Evolutionary conservation across 352 stramenopile genomes (phyloP), one percentile per base, ranked within the genome.

Genomic region (Phytophthora pinifolia): DNA sequence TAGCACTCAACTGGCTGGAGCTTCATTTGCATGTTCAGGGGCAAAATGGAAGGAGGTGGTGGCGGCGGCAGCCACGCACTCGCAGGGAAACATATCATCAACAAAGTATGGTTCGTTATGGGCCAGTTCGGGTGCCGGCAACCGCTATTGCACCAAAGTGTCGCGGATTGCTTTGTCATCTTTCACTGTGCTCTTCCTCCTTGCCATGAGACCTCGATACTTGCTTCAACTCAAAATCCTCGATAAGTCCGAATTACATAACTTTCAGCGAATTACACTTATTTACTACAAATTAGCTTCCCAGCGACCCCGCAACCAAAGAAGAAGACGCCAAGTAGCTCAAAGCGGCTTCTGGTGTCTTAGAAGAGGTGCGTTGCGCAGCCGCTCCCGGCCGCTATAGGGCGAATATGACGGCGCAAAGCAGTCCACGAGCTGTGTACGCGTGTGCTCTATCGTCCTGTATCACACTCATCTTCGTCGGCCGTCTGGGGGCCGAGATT

Each of bases 351-450:
- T 70, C 50, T 63, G 44, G 37, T 51, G 58, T 54, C 52, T 57
- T 69, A 14, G 29, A 69, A 53, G 54, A 73, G 65, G 65, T 73
- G 59, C 59, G 59, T 70, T 60, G 55, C 39, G 43, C 33, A n/a
- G 41, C 30, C n/a, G 14, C 41, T 49, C 50, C 47, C 48, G 42
- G 35, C 12, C 35, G 27, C 27, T 51, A n/a, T 17, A 20, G 13
- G 41, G 4, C 33, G 13, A 35, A 48, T 60, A 30, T 25, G 44
- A 33, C 32, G n/a, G 15, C 9, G 17, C 39, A 1, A 12, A 54
- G 30, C 13, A 18, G 42, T 2, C 31, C 22, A 42, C 2, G 7
- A 54, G 25, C 9, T 59, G 32, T 27, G 1, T 20, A 8, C 8
- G 46, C 43, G 41, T 57, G 9, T 64, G n/a, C 35, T 13, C 46